These are phyloP conservation scores for Pseudogymnoascus sp. DNA, from an alignment of 2,329 filamentous ascomycete species.

Conservation along the genomic window DNA sequence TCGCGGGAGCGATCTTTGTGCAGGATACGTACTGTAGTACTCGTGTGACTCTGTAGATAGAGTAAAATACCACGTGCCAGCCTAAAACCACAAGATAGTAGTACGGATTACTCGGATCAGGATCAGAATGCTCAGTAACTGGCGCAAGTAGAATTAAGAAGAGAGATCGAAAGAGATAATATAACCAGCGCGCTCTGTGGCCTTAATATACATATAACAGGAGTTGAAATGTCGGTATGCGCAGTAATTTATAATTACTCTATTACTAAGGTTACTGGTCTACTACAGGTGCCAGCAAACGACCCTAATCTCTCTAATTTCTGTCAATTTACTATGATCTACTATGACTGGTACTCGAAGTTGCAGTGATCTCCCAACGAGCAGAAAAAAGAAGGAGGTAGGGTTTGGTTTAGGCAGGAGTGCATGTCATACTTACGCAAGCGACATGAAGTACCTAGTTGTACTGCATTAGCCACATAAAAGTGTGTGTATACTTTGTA, in stretches of 20 bases:
- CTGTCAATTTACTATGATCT: neutral
- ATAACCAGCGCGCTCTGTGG: neutral
- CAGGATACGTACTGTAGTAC: neutral
- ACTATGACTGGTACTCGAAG: neutral
- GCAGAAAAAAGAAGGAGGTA: neutral
- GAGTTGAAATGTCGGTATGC: neutral
- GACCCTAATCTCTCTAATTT: neutral
- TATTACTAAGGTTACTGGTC: neutral
- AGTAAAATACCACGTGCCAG: neutral
- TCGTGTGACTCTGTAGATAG: neutral
- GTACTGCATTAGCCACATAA: neutral
- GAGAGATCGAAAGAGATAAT: neutral
- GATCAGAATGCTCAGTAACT: neutral
- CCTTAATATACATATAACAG: neutral
- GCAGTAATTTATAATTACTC: neutral
- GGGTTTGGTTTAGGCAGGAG: conserved; percentile 7
- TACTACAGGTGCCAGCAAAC: neutral
- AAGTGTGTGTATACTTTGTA: neutral
- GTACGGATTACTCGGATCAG: neutral
- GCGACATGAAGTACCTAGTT: neutral
- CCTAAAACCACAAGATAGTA: neutral
- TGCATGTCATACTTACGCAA: neutral
- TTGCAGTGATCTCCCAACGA: neutral
- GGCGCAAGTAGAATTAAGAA: neutral
- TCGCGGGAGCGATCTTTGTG: neutral